A percentile compares a stretch with the other conserved stretches of the same genome.
Conservation (phyloP, 257 asterid genomes). For the Pogostemon cablin region DNA sequence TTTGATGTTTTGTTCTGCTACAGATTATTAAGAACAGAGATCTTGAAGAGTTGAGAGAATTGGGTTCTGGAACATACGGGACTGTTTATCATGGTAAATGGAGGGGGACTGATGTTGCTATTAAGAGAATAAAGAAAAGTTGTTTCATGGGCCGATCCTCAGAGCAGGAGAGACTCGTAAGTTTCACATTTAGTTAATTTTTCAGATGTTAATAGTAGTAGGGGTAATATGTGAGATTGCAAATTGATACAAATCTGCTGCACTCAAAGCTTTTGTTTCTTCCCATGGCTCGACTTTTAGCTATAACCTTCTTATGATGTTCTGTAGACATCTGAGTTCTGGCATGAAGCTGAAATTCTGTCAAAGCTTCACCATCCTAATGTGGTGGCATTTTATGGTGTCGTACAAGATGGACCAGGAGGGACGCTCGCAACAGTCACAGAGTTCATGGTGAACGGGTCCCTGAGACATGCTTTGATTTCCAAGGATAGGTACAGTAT, state of each 20-base stretch:
- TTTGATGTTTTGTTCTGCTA: constrained; percentile 25
- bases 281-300: constrained; percentile 26
- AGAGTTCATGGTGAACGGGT: constrained; percentile 93
- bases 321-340: constrained; percentile 72
- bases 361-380: constrained; percentile 97
- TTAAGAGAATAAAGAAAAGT: constrained; percentile 86
- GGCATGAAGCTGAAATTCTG: constrained; percentile 94
- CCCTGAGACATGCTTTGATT: constrained; percentile 80
- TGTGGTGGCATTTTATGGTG: constrained; percentile 96
- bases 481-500: constrained; percentile 70
- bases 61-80: constrained; percentile 96
- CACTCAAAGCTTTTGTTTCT: not conserved
- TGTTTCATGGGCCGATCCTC: constrained; percentile 91
- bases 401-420: constrained; percentile 95
- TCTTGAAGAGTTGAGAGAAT: constrained; percentile 91
- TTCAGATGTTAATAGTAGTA: not conserved
- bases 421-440: constrained; percentile 95
- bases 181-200: constrained; percentile 20
- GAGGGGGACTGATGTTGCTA: constrained; percentile 97
- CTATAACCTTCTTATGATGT: constrained; percentile 28
- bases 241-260: not conserved
- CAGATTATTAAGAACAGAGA: constrained; percentile 82
- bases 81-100: constrained; percentile 97
- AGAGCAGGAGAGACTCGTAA: constrained; percentile 80
- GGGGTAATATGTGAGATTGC: not conserved